phyloP scores from a whole-genome alignment of 768 basidiomycete genomes.

The Pholiota conissans region DNA sequence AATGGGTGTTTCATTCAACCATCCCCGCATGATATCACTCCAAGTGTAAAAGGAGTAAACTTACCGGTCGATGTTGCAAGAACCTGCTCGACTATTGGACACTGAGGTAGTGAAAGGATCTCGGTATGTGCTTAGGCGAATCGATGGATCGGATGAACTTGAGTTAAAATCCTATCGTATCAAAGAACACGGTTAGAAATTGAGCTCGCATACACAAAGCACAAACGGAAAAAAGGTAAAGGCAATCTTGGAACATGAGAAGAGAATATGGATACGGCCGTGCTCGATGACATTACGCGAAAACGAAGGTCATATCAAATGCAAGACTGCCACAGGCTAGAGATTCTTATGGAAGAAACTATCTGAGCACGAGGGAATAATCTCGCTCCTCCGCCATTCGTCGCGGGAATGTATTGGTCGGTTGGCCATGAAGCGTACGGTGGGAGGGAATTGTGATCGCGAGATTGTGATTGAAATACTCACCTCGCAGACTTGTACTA shows the following conservation, averaged over 20 bases:
- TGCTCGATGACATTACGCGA: constrained; percentile 13
- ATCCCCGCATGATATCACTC: constrained; percentile 22
- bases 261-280: background rate
- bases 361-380: constrained; percentile 23
- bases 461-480: constrained; percentile 17
- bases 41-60: constrained; percentile 16
- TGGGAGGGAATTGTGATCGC: constrained; percentile 12
- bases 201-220: background rate
- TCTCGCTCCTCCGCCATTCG: constrained; percentile 17
- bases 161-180: constrained; percentile 19
- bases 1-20: background rate
- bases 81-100: constrained; percentile 17
- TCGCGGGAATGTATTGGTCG: constrained; percentile 5
- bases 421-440: constrained; percentile 6
- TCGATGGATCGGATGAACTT: constrained; percentile 14
- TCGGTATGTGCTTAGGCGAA: constrained; percentile 8
- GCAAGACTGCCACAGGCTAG: background rate
- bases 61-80: constrained; percentile 24
- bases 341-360: constrained; percentile 19
- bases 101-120: constrained; percentile 16
- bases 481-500: constrained; percentile 27
- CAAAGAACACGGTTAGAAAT: constrained; percentile 5
- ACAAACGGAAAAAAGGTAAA: too few relatives aligned
- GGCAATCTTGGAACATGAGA: too few relatives aligned
- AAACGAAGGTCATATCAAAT: constrained; percentile 16